Percentiles rank a stretch among this genome's conserved stretches.
Evolutionary conservation across 2,329 filamentous ascomycete species (phyloP).

Genomic region (Nigrospora sphaerica): DNA sequence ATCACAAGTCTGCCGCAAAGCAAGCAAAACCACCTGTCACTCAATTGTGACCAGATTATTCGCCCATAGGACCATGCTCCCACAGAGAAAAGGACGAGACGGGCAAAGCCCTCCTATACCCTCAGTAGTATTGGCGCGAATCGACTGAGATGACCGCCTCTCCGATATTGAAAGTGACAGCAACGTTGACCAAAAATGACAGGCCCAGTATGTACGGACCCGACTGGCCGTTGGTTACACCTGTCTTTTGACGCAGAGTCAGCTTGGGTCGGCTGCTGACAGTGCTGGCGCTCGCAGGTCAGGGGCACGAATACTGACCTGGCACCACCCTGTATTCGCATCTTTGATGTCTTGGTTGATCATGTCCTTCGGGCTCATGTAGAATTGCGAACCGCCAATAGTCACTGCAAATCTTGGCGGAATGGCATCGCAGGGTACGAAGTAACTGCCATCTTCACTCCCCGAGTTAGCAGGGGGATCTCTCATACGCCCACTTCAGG

Average conservation of each 20-base stretch:
- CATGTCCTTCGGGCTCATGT: constrained; percentile 40
- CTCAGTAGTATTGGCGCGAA: background rate
- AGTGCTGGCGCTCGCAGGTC: no score
- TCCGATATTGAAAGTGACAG: background rate
- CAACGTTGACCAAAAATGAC: background rate
- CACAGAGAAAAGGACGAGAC: no score
- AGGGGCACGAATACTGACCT: constrained; percentile 28
- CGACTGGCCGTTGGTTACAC: background rate
- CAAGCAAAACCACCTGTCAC: no score
- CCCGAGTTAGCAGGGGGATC: no score
- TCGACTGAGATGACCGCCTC: background rate
- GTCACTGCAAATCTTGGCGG: constrained; percentile 37
- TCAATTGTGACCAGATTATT: no score
- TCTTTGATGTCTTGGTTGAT: constrained; percentile 36
- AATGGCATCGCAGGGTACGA: constrained; percentile 39
- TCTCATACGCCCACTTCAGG: no score
- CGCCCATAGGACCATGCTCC: no score
- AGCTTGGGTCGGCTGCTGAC: no score
- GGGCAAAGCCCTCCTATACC: no score
- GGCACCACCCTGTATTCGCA: constrained; percentile 38
- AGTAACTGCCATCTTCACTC: constrained; percentile 40
- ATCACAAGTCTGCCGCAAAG: no score
- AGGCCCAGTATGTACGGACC: constrained; percentile 1
- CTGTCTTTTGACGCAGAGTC: background rate
- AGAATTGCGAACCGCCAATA: constrained; percentile 35